Percentiles rank a stretch among this genome's conserved stretches.
phyloP scores from a whole-genome alignment of 805 yeast genomes.

The Starmerella bacillaris region DNA sequence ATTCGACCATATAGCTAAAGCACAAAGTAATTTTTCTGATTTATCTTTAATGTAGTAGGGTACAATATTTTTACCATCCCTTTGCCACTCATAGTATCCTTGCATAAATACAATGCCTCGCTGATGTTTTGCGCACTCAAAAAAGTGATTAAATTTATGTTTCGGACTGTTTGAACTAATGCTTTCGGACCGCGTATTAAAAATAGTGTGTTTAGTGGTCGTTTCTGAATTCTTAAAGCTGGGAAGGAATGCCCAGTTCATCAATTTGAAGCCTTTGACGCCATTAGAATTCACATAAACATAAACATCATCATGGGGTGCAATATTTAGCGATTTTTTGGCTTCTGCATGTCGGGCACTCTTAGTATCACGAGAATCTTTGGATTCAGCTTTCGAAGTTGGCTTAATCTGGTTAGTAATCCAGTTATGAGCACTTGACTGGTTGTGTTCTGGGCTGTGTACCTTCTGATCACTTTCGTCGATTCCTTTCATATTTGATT shows the following conservation, averaged over 20 bases:
- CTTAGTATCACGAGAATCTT: too few relatives aligned
- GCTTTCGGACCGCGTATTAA: conserved; percentile 62
- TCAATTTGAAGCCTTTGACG: conserved; percentile 17
- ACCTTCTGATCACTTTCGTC: too few relatives aligned
- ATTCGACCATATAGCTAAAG: conserved; percentile 40
- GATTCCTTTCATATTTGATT: too few relatives aligned
- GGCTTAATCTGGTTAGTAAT: too few relatives aligned
- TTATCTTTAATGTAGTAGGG: conserved; percentile 52
- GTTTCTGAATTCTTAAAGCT: conserved; percentile 15
- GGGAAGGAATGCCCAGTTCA: conserved; percentile 75
- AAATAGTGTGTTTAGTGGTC: conserved; percentile 20
- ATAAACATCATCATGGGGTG: conserved; percentile 9
- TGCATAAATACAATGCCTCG: conserved; percentile 64
- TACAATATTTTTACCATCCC: conserved; percentile 26
- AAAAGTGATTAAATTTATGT: conserved; percentile 31
- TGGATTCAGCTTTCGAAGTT: too few relatives aligned
- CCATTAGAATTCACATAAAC: conserved; percentile 1
- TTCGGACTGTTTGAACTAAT: too few relatives aligned
- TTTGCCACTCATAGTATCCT: conserved; percentile 76
- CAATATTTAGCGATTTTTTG: conserved; percentile 6
- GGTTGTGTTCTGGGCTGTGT: too few relatives aligned
- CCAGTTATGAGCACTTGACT: too few relatives aligned
- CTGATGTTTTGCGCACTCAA: conserved; percentile 35
- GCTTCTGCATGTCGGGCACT: too few relatives aligned
- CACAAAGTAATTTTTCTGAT: conserved; percentile 36